A percentile compares a stretch with the other conserved stretches of the same genome.
phyloP scores from a whole-genome alignment of 352 stramenopile species.

The Phytophthora cryptogea region DNA sequence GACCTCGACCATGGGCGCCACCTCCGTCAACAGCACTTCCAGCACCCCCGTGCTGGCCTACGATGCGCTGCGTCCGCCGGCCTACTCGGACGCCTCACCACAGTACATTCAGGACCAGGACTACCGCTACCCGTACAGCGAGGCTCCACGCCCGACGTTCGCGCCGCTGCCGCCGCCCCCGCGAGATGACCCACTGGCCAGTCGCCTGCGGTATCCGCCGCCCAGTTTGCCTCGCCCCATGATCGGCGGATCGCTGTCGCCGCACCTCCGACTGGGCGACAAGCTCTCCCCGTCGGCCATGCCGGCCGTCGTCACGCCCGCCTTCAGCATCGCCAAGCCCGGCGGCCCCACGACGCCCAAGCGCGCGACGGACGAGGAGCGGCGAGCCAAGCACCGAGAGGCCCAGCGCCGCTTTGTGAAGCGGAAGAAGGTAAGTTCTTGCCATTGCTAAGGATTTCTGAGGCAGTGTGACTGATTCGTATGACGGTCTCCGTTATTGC shows the following conservation, averaged over 20 bases:
- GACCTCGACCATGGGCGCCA: slow-evolving; percentile 1
- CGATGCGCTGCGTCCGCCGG: slow-evolving; percentile 24
- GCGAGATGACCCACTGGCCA: slow-evolving; percentile 16
- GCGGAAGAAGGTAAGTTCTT: slow-evolving; percentile 49
- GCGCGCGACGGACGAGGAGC: slow-evolving; percentile 50
- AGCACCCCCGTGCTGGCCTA: slow-evolving; percentile 13
- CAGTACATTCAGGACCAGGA: slow-evolving; percentile 29
- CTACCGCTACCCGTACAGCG: slow-evolving; percentile 28
- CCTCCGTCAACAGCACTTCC: neutral
- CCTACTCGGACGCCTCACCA: slow-evolving; percentile 12
- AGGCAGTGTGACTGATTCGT: neutral
- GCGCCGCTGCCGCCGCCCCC: slow-evolving; percentile 30
- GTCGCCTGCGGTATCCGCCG: slow-evolving; percentile 23
- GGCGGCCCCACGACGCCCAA: slow-evolving; percentile 15
- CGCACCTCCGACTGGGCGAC: slow-evolving; percentile 14
- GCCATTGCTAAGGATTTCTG: neutral
- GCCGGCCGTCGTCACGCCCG: slow-evolving; percentile 10
- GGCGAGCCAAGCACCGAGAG: slow-evolving; percentile 58
- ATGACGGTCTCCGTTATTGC: neutral
- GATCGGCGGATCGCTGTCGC: slow-evolving; percentile 25
- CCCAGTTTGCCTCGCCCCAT: slow-evolving; percentile 28
- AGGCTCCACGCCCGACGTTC: slow-evolving; percentile 22
- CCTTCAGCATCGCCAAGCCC: slow-evolving; percentile 15
- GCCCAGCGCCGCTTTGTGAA: slow-evolving; percentile 54
- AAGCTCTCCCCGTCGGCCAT: slow-evolving; percentile 11